These are phyloP conservation scores for Naegleria lovaniensis DNA, from an alignment of 208 protist species.

Conservation along the genomic window DNA sequence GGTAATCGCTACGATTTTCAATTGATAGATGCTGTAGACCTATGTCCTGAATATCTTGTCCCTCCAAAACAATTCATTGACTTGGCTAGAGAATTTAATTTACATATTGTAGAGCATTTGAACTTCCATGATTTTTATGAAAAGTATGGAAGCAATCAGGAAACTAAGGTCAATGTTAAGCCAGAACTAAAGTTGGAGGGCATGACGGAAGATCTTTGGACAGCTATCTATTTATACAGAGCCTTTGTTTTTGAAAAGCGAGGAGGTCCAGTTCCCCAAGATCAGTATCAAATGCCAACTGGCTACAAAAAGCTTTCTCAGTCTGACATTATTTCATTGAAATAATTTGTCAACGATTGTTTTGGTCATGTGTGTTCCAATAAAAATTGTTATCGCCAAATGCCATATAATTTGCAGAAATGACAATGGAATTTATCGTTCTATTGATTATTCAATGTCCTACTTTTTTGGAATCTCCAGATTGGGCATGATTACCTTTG, in stretches of 20 bases:
- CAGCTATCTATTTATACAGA: conserved; percentile 14
- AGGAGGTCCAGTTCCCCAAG: not conserved
- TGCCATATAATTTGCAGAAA: no score
- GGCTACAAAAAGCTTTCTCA: not conserved
- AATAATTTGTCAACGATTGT: no score
- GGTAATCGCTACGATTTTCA: conserved; percentile 23
- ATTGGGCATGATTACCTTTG: not conserved
- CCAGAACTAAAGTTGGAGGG: not conserved
- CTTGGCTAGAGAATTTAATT: conserved; percentile 14
- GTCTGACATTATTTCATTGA: not conserved
- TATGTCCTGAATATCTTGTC: conserved; percentile 26
- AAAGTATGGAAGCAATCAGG: not conserved
- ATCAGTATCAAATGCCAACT: not conserved
- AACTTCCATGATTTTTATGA: conserved; percentile 31
- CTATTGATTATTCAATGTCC: no score
- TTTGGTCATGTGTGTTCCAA: no score
- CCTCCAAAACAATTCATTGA: not conserved
- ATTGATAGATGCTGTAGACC: not conserved
- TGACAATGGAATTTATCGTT: no score
- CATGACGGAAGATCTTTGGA: conserved; percentile 18
- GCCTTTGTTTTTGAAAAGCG: conserved; percentile 23
- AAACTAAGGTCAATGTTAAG: not conserved
- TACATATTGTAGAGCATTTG: not conserved
- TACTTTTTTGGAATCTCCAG: not conserved
- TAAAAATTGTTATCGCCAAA: no score